A percentile compares a stretch with the other conserved stretches of the same genome.
Conservation (phyloP, 2,329 filamentous ascomycete genomes). For the Pseudopithomyces chartarum region DNA sequence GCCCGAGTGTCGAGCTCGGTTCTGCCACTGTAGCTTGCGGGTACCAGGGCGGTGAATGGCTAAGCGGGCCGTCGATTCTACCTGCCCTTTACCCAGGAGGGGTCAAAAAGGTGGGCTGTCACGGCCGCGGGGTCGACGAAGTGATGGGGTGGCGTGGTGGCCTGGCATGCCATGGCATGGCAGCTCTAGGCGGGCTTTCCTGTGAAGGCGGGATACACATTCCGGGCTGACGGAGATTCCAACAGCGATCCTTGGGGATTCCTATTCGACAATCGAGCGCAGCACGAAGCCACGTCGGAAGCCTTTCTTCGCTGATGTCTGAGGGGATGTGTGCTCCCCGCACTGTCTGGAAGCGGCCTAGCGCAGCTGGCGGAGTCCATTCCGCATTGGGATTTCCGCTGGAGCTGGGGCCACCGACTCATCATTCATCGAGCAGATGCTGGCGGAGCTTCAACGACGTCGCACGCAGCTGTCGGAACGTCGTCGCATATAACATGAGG, state of each 20-base stretch:
- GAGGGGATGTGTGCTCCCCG: not conserved
- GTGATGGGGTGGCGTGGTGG: slow-evolving; percentile 1
- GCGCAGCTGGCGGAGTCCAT: slow-evolving; percentile 16
- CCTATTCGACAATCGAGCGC: not conserved
- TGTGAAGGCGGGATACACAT: too few species aligned
- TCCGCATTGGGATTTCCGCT: slow-evolving; percentile 17
- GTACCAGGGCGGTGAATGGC: slow-evolving; percentile 43
- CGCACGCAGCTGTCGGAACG: slow-evolving; percentile 21
- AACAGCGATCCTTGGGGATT: not conserved
- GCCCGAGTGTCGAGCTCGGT: slow-evolving; percentile 26
- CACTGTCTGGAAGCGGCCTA: not conserved
- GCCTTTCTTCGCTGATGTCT: slow-evolving; percentile 8
- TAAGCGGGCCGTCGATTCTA: slow-evolving; percentile 42
- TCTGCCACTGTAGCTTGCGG: slow-evolving; percentile 33
- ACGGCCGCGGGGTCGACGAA: slow-evolving; percentile 12
- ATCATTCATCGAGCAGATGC: not conserved
- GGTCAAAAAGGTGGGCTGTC: slow-evolving; percentile 11
- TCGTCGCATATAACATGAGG: slow-evolving; percentile 16
- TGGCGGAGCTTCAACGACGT: slow-evolving; percentile 9
- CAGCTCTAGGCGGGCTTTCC: not conserved
- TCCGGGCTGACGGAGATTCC: not conserved
- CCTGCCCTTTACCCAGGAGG: slow-evolving; percentile 32
- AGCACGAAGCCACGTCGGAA: slow-evolving; percentile 9
- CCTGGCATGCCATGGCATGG: not conserved
- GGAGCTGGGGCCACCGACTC: not conserved